These are phyloP conservation scores for Fraxinus excelsior DNA, from an alignment of 257 asterid genomes.

Conservation along the genomic window DNA sequence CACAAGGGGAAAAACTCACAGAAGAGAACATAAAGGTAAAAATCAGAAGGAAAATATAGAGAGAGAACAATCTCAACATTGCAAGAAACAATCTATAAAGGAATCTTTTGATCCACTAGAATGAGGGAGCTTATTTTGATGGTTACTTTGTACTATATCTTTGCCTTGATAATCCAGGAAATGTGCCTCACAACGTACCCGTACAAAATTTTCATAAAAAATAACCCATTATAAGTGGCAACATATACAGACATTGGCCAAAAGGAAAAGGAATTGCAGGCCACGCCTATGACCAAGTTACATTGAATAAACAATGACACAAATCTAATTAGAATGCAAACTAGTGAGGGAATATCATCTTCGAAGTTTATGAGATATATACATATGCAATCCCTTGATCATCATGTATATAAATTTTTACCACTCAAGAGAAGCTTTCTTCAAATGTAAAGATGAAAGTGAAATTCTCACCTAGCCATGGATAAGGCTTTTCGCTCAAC, in stretches of 20 bases:
- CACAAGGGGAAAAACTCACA: neutral
- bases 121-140: neutral
- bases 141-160: neutral
- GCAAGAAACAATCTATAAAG: neutral
- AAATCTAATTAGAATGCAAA: constrained; percentile 1
- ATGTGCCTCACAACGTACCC: neutral
- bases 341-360: neutral
- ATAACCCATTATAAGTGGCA: neutral
- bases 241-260: neutral
- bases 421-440: constrained; percentile 16
- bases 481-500: constrained; percentile 95
- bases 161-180: neutral
- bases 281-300: neutral
- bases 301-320: neutral
- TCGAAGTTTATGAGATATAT: neutral
- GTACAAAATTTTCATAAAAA: neutral
- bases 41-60: neutral
- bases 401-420: neutral
- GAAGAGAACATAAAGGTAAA: neutral
- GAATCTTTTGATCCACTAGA: neutral
- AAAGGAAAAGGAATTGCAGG: constrained; percentile 11
- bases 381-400: neutral
- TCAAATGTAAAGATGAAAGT: constrained; percentile 29
- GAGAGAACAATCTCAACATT: neutral
- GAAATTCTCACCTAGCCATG: constrained; percentile 71